Conservation (phyloP, 371 early-diverging fungal genomes). For the Syncephalastrum racemosum region DNA sequence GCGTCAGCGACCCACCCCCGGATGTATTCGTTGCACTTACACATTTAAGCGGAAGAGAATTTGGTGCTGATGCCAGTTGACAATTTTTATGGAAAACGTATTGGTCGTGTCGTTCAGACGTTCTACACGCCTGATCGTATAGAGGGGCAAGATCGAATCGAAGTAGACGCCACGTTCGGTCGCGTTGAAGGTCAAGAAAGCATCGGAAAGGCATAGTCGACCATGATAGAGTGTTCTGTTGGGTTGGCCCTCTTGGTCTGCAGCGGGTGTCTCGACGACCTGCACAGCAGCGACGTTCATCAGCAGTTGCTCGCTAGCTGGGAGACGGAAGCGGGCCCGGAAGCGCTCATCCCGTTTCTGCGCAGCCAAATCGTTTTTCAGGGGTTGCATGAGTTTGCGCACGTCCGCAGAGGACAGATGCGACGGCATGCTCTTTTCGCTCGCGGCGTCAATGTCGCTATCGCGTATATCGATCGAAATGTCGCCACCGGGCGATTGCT, state of each 20-base stretch:
- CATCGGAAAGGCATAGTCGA: slow-evolving; percentile 75
- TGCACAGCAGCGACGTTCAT: slow-evolving; percentile 51
- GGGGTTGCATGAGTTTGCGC: slow-evolving; percentile 49
- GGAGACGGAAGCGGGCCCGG: slow-evolving; percentile 72
- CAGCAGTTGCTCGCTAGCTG: slow-evolving; percentile 62
- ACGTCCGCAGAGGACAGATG: slow-evolving; percentile 28
- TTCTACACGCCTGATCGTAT: slow-evolving; percentile 89
- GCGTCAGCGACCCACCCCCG: no score
- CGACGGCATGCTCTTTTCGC: slow-evolving; percentile 22
- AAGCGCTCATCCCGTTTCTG: slow-evolving; percentile 83
- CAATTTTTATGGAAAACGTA: slow-evolving; percentile 50
- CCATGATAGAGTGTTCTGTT: slow-evolving; percentile 46
- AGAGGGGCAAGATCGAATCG: slow-evolving; percentile 81
- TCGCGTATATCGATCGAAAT: slow-evolving; percentile 45
- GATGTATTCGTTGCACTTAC: background rate
- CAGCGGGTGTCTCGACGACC: background rate
- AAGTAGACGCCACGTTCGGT: slow-evolving; percentile 46
- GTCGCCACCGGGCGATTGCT: slow-evolving; percentile 63
- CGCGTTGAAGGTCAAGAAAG: slow-evolving; percentile 83
- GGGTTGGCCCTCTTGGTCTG: slow-evolving; percentile 32
- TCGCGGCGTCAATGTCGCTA: slow-evolving; percentile 32
- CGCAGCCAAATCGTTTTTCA: slow-evolving; percentile 57
- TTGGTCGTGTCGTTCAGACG: slow-evolving; percentile 51
- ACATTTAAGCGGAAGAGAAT: slow-evolving; percentile 48
- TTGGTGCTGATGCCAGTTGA: slow-evolving; percentile 65